Conservation (phyloP, 768 basidiomycete genomes). For the Trametes cingulata region DNA sequence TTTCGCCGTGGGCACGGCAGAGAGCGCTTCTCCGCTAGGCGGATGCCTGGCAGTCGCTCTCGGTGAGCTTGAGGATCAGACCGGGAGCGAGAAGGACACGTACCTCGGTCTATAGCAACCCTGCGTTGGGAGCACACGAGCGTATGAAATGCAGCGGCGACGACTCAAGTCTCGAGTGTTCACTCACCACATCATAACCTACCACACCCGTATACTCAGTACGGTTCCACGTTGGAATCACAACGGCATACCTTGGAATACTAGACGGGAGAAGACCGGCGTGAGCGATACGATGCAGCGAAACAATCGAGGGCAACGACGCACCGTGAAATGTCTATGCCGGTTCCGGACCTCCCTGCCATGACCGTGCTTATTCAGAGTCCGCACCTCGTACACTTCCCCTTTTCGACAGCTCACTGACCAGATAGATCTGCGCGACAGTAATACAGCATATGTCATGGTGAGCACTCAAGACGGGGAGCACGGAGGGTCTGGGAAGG, state of each 20-base stretch:
- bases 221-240: background rate
- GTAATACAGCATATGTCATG: background rate
- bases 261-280: constrained; percentile 32
- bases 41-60: constrained; percentile 63
- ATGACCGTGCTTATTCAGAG: constrained; percentile 15
- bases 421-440: constrained; percentile 72
- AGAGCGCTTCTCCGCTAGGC: constrained; percentile 92
- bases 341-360: constrained; percentile 87
- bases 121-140: constrained; percentile 37
- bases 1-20: constrained; percentile 77
- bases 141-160: background rate
- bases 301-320: constrained; percentile 26
- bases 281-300: too few relatives aligned
- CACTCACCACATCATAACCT: constrained; percentile 89
- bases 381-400: constrained; percentile 15
- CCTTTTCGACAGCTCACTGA: constrained; percentile 41
- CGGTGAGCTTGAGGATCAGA: background rate
- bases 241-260: constrained; percentile 70
- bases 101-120: constrained; percentile 94
- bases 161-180: background rate
- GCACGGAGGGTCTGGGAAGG: background rate
- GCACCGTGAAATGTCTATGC: constrained; percentile 81
- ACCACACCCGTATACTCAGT: constrained; percentile 10
- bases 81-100: background rate
- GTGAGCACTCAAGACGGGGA: background rate